These are phyloP conservation scores for Debaryomycetaceae sp. DNA, from an alignment of 1,139 yeast genomes.

Conservation along the genomic window DNA sequence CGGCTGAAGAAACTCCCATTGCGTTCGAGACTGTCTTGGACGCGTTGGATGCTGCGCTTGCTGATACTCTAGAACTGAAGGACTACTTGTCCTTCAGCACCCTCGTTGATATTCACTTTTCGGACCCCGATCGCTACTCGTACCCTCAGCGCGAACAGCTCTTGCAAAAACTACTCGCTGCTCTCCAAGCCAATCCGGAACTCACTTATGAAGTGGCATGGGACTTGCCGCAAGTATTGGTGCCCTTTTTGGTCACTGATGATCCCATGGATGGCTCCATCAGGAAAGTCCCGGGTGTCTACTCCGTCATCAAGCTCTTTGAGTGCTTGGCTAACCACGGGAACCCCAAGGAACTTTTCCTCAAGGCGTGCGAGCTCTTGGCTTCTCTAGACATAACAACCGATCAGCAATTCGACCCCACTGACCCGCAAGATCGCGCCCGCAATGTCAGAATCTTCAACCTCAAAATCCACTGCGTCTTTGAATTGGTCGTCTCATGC, in stretches of 20 bases:
- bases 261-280: constrained; percentile 9
- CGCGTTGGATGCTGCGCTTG: constrained; percentile 22
- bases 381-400: constrained; percentile 11
- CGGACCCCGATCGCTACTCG: constrained; percentile 35
- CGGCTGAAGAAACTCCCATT: too few relatives aligned
- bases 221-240: constrained; percentile 66
- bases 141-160: constrained; percentile 34
- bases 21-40: constrained; percentile 6
- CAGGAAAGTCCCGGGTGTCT: constrained; percentile 24
- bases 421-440: constrained; percentile 3
- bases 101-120: constrained; percentile 49
- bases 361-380: constrained; percentile 58
- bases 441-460: constrained; percentile 30
- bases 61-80: constrained; percentile 28
- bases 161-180: constrained; percentile 27
- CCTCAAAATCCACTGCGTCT: constrained; percentile 49
- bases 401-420: constrained; percentile 1
- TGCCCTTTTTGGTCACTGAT: constrained; percentile 30
- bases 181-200: constrained; percentile 34
- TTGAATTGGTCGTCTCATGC: constrained; percentile 49
- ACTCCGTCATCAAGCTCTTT: constrained; percentile 38
- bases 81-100: constrained; percentile 71
- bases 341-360: constrained; percentile 67
- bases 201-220: constrained; percentile 67
- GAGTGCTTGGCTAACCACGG: constrained; percentile 53